Evolutionary conservation across 2,329 filamentous ascomycete species (phyloP), one percentile per base, ranked within the genome.

Genomic region (Hypoxylon sp.): DNA sequence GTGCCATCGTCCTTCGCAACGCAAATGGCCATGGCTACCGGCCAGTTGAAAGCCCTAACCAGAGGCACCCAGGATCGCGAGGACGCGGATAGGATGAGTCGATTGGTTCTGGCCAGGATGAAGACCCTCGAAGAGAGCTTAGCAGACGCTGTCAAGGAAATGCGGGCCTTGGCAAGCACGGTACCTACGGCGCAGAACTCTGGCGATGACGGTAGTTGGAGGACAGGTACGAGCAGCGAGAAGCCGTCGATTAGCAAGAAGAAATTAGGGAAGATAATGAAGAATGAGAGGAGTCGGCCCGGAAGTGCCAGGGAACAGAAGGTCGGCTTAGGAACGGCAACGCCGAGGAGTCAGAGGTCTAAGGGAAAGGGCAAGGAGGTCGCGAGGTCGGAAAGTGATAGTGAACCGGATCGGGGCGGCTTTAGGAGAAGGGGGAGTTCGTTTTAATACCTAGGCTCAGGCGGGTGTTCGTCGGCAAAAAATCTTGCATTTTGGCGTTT

Each of bases 71-170:
- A 71, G 13, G 76, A 77, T 29, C 75, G 73, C 61, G 77, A 82
- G 60, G 83, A 84, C 85, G 88, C 78, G 24, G 91, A 93, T 75
- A 88, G 92, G 44, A 92, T 94, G 87, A 90, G 91, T 72, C 88
- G 93, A 62, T 86, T 97, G 50, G 92, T 98, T 80, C 83, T 98
- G 50, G 93, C 94, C 8, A 86, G 94, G 35, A 98, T 98, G 94
- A 96, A 96, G 78, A 95, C 92, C 6, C 85, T 98, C 1, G 94
- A 98, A 78, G 94, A 97, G 80, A 92, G 94, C 13, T 95, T 98
- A 78, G 87, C 92, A 2, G 93, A 97, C 66, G 91, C 97, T n/a
- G 88, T 94, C 63, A 89, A 88, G 69, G 93, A 96, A 79, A 91
- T 97, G 78, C 89, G 92, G 68, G 88, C 89, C 70, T 81, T 88